Conservation (phyloP, 2,329 filamentous ascomycete genomes). For the Fusarium citri region DNA sequence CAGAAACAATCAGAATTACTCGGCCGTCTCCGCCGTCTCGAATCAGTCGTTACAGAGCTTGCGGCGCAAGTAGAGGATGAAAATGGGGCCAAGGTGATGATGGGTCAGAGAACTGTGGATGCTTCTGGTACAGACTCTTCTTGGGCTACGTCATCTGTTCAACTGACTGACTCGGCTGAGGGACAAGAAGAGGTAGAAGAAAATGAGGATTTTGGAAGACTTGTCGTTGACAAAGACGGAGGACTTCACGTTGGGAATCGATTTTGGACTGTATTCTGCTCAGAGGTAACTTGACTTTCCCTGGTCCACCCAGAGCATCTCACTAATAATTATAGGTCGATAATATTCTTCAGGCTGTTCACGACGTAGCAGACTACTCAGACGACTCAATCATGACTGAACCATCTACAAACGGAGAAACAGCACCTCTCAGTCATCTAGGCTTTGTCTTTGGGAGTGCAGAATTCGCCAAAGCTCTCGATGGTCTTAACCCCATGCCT, state of each 20-base stretch:
- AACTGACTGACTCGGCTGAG: slow-evolving; percentile 26
- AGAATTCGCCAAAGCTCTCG: slow-evolving; percentile 12
- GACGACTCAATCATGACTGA: slow-evolving; percentile 7
- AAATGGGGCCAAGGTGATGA: slow-evolving; percentile 13
- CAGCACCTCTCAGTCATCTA: slow-evolving; percentile 14
- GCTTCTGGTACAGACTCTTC: slow-evolving; percentile 14
- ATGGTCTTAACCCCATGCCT: slow-evolving; percentile 42
- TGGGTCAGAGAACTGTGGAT: slow-evolving; percentile 23
- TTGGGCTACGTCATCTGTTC: slow-evolving; percentile 1
- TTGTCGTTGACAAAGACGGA: slow-evolving; percentile 45
- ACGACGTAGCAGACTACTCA: slow-evolving; percentile 39
- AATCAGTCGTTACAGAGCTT: slow-evolving; percentile 49
- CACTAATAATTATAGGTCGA: slow-evolving; percentile 41
- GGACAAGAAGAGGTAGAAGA: slow-evolving; percentile 47
- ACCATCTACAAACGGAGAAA: neutral
- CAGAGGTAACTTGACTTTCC: slow-evolving; percentile 33
- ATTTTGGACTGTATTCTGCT: slow-evolving; percentile 50
- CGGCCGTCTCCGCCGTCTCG: slow-evolving; percentile 45
- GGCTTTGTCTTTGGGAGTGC: slow-evolving; percentile 40
- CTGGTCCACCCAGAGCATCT: no score
- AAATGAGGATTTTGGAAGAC: slow-evolving; percentile 48
- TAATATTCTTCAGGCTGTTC: slow-evolving; percentile 48
- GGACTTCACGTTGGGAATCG: slow-evolving; percentile 46
- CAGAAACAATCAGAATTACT: slow-evolving; percentile 49
- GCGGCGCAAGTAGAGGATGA: slow-evolving; percentile 48